phyloP scores from a whole-genome alignment of 2,329 filamentous ascomycete species.

The Dactylellina drechsleri region DNA sequence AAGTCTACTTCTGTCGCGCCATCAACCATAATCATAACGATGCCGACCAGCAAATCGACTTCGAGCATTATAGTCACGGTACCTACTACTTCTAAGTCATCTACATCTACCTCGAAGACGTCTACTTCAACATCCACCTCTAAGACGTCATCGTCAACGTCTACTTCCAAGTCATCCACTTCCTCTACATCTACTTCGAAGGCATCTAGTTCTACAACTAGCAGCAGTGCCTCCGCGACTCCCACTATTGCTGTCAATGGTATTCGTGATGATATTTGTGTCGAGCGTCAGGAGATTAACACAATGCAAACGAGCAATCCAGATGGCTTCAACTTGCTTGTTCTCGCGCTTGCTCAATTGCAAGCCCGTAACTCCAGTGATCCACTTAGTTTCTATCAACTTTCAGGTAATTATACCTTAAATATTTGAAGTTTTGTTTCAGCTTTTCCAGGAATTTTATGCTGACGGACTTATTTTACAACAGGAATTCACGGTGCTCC shows the following conservation, averaged over 20 bases:
- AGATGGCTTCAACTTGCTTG: constrained; percentile 32
- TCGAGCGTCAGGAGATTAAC: constrained; percentile 15
- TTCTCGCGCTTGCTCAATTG: constrained; percentile 16
- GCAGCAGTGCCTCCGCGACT: neutral
- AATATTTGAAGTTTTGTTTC: no score
- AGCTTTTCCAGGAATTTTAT: no score
- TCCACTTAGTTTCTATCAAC: constrained; percentile 25
- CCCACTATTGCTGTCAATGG: constrained; percentile 12
- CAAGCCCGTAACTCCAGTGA: constrained; percentile 8
- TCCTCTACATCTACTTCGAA: neutral
- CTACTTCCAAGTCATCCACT: neutral
- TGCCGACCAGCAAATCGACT: constrained; percentile 1
- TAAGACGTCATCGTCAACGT: neutral
- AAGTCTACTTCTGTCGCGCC: no score
- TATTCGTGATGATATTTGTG: constrained; percentile 4
- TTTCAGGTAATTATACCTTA: no score
- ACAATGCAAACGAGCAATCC: constrained; percentile 19
- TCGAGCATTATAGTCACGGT: neutral
- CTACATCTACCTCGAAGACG: no score
- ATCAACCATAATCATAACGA: neutral
- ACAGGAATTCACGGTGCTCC: constrained; percentile 33
- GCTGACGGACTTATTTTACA: no score
- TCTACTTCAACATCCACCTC: neutral
- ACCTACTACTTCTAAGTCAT: neutral
- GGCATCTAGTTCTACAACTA: neutral